These are phyloP conservation scores for Daphne laureola DNA, from an alignment of 441 rosid species.

Conservation along the genomic window DNA sequence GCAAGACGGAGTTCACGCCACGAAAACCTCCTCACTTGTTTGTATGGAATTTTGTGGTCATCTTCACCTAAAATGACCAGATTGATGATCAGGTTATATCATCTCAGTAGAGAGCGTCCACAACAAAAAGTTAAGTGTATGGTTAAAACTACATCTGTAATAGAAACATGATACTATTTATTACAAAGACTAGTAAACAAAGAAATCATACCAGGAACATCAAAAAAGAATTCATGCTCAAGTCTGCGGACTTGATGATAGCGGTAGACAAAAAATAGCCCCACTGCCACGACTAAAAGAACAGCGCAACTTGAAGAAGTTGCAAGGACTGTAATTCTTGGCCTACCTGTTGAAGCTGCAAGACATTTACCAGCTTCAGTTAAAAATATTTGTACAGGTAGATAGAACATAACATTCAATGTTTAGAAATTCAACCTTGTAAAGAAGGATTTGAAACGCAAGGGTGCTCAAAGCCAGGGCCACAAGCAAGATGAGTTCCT, in stretches of 20 bases:
- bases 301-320: slow-evolving; percentile 51
- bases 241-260: slow-evolving; percentile 33
- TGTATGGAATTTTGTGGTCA: slow-evolving; percentile 26
- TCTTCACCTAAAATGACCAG: slow-evolving; percentile 32
- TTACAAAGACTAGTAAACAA: neutral
- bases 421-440: slow-evolving; percentile 39
- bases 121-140: neutral
- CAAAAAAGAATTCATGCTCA: slow-evolving; percentile 51
- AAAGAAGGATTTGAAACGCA: slow-evolving; percentile 54
- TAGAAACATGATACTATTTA: neutral
- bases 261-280: slow-evolving; percentile 43
- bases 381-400: too few species aligned
- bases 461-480: slow-evolving; percentile 55
- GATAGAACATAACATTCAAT: too few species aligned
- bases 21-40: slow-evolving; percentile 40
- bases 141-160: too few species aligned
- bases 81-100: neutral
- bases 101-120: neutral
- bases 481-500: slow-evolving; percentile 63
- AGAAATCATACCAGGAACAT: slow-evolving; percentile 57
- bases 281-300: slow-evolving; percentile 36
- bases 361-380: neutral
- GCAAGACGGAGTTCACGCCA: slow-evolving; percentile 42
- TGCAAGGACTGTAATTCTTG: slow-evolving; percentile 48
- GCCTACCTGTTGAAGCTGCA: slow-evolving; percentile 50